Base-by-base conservation (phyloP, 176 grass and related monocot genomes). In the barley (Hordeum vulgare) region DNA sequence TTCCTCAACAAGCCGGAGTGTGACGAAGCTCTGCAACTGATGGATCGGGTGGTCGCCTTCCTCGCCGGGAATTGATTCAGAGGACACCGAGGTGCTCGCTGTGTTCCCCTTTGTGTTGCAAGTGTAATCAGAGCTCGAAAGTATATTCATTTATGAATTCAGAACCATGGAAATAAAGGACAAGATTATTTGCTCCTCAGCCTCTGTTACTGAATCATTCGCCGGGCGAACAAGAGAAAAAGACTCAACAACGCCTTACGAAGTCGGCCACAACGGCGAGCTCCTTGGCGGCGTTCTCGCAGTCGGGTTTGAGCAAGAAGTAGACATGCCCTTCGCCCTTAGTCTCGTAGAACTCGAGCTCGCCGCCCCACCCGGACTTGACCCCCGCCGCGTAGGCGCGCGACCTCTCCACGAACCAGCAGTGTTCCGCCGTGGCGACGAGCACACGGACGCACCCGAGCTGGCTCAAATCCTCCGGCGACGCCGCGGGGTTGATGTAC, bases 371-470 rank as follows among this genome's bases (percentile, higher is more conserved):
- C 42, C 89, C 88, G 49, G 76, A 89, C 84, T 80, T 80, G 77
- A 97, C 54, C 54, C 64, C 76, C 47, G 82, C 81, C 9, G 87
- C 86, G 73, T 97, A 97, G 35, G 72, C 89, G 70, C 76, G 83
- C 26, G 90, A 89, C 47, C 94, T 77, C 77, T 91, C 91, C 77
- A 92, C 80, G 80, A 97, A 90, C 86, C 78, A 61, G 74, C 92
- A 92, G 11, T 71, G 64, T 12, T 89, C 91, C 17, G 91, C 86
- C 74, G 92, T 88, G 6, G 85, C 81, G 80, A 97, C 94, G 86
- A 97, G 89, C 28, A 91, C 89, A 66, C 81, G 83, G 31, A 3
- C 31, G 63, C 63, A 79, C 21, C 87, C 90, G 78, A 93, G 80
- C 80, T 83, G 76, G 44, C 20, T 71, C 85, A 81, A 90, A 57